These are phyloP conservation scores for Daldinia grandis DNA, from an alignment of 495 filamentous ascomycete genomes.

Conservation along the genomic window DNA sequence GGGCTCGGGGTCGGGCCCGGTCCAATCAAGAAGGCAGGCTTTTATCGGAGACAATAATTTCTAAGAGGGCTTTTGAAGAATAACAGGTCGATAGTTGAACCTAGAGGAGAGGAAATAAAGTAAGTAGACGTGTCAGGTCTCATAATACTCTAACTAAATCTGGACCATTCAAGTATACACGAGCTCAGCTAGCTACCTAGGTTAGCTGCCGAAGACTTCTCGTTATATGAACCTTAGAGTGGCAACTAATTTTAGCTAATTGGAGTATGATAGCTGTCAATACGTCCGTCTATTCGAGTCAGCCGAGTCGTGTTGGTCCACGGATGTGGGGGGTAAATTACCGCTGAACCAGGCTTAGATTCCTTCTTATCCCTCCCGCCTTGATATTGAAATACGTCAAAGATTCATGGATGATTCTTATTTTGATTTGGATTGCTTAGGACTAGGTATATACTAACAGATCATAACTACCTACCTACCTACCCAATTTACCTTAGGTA, in stretches of 20 bases:
- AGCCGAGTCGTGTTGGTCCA: too few species aligned
- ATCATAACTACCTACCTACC: too few species aligned
- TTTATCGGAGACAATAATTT: background rate
- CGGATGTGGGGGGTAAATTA: background rate
- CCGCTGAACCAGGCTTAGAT: too few species aligned
- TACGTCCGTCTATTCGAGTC: too few species aligned
- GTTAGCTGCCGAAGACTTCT: background rate
- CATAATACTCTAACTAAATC: background rate
- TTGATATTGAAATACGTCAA: background rate
- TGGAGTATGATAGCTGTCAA: slow-evolving; percentile 6
- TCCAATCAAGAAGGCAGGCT: slow-evolving; percentile 8
- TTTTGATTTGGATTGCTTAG: too few species aligned
- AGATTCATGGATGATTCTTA: background rate
- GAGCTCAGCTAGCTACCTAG: background rate
- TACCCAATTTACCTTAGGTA: too few species aligned
- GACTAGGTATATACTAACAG: too few species aligned
- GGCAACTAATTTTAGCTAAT: background rate
- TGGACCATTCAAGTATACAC: too few species aligned
- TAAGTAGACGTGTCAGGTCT: background rate
- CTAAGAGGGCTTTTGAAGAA: background rate
- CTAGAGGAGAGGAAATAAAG: background rate
- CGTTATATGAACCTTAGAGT: slow-evolving; percentile 8
- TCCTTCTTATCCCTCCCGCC: background rate
- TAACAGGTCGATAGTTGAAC: too few species aligned
- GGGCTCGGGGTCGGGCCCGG: slow-evolving; percentile 6